Base-by-base conservation (phyloP, 176 grass and related monocot species). In the Dactylis glomerata region DNA sequence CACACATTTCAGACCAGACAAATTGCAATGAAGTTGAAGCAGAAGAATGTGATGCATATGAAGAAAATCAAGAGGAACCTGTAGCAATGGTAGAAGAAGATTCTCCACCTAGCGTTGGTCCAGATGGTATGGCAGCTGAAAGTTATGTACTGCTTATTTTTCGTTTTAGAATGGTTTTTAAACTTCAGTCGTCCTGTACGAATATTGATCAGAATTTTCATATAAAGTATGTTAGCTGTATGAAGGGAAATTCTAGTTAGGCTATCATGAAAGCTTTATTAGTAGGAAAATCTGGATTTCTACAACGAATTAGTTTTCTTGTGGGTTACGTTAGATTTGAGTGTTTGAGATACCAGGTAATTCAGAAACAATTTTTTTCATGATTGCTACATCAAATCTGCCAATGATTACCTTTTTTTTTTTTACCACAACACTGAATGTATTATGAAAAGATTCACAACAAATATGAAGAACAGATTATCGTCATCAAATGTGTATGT, bases 21-120 rank as follows among this genome's bases (percentile, higher is more conserved):
- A 77, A 83, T 82, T 89, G 88, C 70, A 86, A 85, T 30, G 84
- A 93, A 70, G 85, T 82, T 5, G 86, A 91, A 85, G 76, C 83
- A 83, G 94, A 96, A 81, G 94, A 96, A 59, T 83, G 77, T 40
- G 94, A 91, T 57, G 81, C 72, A 20, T 96, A 91, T 68, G 94
- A 93, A 87, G 93, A 95, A 84, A 93, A 89, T 55, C 88, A 96
- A 65, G 94, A 93, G 49, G 94, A 96, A 64, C 91, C 84, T 82
- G 77, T 93, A 57, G 88, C 91, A 54, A 96, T 96, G 91, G 78
- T 93, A 34, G 94, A 96, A 34, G 94, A 96, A 80, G 94, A 85
- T 80, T 96, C 91, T 82, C 91, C 94, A 73, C 87, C 86, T 32
- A 84, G 84, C 77, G 56, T 81, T 82, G 86, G 55, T 54, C 89